Conservation (phyloP, 2,329 filamentous ascomycete genomes). For the Scopulariopsis brevicaulis region DNA sequence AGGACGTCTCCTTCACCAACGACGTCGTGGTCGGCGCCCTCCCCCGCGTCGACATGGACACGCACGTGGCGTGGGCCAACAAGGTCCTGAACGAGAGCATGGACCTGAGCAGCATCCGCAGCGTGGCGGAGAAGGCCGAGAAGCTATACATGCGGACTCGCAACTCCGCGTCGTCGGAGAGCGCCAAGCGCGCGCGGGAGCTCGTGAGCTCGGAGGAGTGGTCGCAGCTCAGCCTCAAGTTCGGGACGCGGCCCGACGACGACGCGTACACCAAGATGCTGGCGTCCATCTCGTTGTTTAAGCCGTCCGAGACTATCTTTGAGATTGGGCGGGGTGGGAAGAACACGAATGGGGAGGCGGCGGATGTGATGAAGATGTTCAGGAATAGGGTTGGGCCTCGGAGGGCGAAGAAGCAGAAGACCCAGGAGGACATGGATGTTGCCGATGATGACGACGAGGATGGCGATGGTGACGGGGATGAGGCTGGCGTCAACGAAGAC, state of each 20-base stretch:
- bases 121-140: conserved; percentile 77
- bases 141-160: conserved; percentile 85
- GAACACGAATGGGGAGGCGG: conserved; percentile 48
- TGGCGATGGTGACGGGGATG: conserved; percentile 19
- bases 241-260: conserved; percentile 48
- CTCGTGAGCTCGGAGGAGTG: conserved; percentile 60
- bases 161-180: conserved; percentile 81
- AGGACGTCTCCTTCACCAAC: conserved; percentile 57
- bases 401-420: conserved; percentile 27
- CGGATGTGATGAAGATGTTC: conserved; percentile 64
- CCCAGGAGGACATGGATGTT: conserved; percentile 19
- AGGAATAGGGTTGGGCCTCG: conserved; percentile 57
- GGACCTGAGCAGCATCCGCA: conserved; percentile 60
- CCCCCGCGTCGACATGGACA: conserved; percentile 60
- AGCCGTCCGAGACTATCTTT: conserved; percentile 91
- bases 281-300: conserved; percentile 76
- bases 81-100: conserved; percentile 65
- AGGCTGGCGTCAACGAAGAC: conserved; percentile 14
- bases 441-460: conserved; percentile 14
- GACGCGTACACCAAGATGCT: conserved; percentile 76
- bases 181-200: conserved; percentile 76
- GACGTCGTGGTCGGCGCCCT: conserved; percentile 77
- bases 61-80: conserved; percentile 70
- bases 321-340: conserved; percentile 73
- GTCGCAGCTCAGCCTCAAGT: conserved; percentile 68